phyloP scores from a whole-genome alignment of 2,329 filamentous ascomycete species.

The Fusarium multiceps region DNA sequence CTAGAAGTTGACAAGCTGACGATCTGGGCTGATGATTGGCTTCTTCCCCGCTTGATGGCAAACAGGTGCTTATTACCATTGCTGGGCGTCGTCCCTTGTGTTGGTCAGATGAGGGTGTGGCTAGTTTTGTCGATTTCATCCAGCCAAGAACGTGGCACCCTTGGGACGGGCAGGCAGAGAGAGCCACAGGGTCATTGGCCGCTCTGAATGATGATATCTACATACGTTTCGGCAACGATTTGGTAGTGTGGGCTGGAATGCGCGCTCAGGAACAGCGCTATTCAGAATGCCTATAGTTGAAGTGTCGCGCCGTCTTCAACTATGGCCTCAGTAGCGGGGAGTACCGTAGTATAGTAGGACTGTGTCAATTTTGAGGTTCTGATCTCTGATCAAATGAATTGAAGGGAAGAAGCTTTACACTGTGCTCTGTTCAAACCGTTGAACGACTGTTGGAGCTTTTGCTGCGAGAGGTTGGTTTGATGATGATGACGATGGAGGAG shows the following conservation, averaged over 20 bases:
- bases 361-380: conserved; percentile 6
- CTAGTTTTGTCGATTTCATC: conserved; percentile 23
- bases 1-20: conserved; percentile 19
- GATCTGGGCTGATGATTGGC: conserved; percentile 35
- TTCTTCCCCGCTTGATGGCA: conserved; percentile 28
- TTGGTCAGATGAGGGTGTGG: conserved; percentile 29
- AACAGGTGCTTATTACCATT: conserved; percentile 22
- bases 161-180: conserved; percentile 14
- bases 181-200: conserved; percentile 28
- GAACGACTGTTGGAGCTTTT: not conserved
- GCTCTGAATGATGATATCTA: not conserved
- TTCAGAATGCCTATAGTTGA: not conserved
- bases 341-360: conserved; percentile 7
- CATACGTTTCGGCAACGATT: not conserved
- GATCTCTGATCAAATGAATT: not conserved
- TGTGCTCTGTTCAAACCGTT: conserved; percentile 7
- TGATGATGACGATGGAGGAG: conserved; percentile 2
- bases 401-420: conserved; percentile 13
- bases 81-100: conserved; percentile 17
- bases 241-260: conserved; percentile 25
- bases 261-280: conserved; percentile 11
- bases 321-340: not conserved
- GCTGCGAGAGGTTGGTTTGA: not conserved
- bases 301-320: not conserved
- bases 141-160: conserved; percentile 35